Conservation (phyloP, 495 filamentous ascomycete genomes). For the Glutinoglossum americanum region DNA sequence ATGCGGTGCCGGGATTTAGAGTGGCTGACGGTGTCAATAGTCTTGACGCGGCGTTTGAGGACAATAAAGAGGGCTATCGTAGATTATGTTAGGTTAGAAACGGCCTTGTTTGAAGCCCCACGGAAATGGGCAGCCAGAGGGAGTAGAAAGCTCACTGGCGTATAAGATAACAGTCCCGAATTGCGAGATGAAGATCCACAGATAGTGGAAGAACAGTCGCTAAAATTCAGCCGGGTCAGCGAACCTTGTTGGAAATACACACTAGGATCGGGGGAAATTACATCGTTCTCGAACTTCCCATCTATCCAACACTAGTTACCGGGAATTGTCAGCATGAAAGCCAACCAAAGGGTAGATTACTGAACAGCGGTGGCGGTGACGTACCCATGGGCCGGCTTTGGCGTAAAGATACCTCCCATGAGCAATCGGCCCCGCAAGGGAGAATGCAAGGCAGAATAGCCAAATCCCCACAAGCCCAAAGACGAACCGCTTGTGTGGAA, state of each 20-base stretch:
- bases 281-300: slow-evolving; percentile 24
- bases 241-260: background rate
- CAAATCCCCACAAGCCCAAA: slow-evolving; percentile 28
- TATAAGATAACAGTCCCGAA: slow-evolving; percentile 44
- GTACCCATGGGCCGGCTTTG: slow-evolving; percentile 40
- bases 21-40: background rate
- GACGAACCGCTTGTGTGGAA: slow-evolving; percentile 32
- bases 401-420: slow-evolving; percentile 38
- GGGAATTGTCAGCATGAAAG: slow-evolving; percentile 5
- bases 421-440: slow-evolving; percentile 29
- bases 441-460: slow-evolving; percentile 35
- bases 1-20: slow-evolving; percentile 10
- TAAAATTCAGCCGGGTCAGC: slow-evolving; percentile 10
- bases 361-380: slow-evolving; percentile 7
- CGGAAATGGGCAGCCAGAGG: too few species aligned
- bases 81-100: background rate
- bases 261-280: background rate
- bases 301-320: slow-evolving; percentile 46
- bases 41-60: slow-evolving; percentile 9
- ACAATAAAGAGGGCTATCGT: slow-evolving; percentile 14
- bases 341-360: slow-evolving; percentile 3
- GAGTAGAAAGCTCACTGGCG: slow-evolving; percentile 29
- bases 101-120: slow-evolving; percentile 15
- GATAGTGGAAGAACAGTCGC: slow-evolving; percentile 53
- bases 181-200: slow-evolving; percentile 58